Percentiles rank a stretch among this genome's conserved stretches.
phyloP scores from a whole-genome alignment of 495 filamentous ascomycete species.

The Hypoxylon trugodes region DNA sequence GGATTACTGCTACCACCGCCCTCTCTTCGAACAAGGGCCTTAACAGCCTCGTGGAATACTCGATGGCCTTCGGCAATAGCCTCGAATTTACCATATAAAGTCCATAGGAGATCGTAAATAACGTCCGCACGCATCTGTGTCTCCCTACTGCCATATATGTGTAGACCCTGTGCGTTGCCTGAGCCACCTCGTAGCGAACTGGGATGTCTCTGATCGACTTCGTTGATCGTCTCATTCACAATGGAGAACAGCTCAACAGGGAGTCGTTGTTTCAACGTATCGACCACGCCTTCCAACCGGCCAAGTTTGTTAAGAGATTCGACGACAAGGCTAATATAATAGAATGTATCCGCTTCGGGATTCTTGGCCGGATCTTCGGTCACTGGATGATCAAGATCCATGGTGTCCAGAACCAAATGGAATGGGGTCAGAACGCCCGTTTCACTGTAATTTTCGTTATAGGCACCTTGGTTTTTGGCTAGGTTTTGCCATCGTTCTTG shows the following conservation, averaged over 20 bases:
- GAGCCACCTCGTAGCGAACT: constrained; percentile 66
- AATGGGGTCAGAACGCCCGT: constrained; percentile 62
- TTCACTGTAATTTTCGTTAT: constrained; percentile 57
- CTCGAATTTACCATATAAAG: constrained; percentile 95
- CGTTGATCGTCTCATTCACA: constrained; percentile 92
- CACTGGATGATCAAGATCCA: constrained; percentile 73
- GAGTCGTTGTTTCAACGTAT: constrained; percentile 89
- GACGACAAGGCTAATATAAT: constrained; percentile 86
- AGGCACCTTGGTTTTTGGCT: constrained; percentile 58
- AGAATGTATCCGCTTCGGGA: constrained; percentile 92
- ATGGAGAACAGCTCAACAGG: constrained; percentile 94
- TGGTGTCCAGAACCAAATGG: constrained; percentile 78
- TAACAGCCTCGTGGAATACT: constrained; percentile 89
- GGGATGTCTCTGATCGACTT: constrained; percentile 91
- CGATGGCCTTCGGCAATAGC: constrained; percentile 96
- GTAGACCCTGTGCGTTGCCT: constrained; percentile 65
- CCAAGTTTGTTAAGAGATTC: constrained; percentile 91
- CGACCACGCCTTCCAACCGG: constrained; percentile 82
- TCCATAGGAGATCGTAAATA: constrained; percentile 88
- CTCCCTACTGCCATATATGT: constrained; percentile 70
- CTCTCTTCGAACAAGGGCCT: constrained; percentile 81
- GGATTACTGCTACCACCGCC: constrained; percentile 64
- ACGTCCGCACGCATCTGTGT: constrained; percentile 79
- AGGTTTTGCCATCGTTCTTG: constrained; percentile 90
- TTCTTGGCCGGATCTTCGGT: constrained; percentile 89